These are phyloP conservation scores for Acacia melanoxylon DNA, from an alignment of 306 rosid genomes.

Conservation along the genomic window DNA sequence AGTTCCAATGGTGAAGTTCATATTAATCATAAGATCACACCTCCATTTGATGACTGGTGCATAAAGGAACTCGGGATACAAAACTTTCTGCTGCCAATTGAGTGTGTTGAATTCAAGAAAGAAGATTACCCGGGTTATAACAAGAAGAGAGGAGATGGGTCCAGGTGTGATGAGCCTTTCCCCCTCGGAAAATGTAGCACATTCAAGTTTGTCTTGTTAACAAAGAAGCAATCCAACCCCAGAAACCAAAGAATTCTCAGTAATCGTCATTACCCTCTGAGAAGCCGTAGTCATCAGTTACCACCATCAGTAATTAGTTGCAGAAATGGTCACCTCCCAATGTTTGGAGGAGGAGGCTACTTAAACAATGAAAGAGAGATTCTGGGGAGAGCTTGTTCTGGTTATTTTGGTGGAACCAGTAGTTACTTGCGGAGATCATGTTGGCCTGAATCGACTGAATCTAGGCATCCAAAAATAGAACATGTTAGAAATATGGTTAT, in stretches of 20 bases:
- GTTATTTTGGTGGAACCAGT: not conserved
- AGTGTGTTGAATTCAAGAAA: slow-evolving; percentile 41
- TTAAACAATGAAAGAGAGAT: not conserved
- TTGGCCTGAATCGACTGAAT: not conserved
- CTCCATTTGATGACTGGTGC: slow-evolving; percentile 46
- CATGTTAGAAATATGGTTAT: not conserved
- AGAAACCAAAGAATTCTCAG: slow-evolving; percentile 6
- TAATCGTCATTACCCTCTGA: slow-evolving; percentile 21
- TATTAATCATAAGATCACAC: slow-evolving; percentile 53
- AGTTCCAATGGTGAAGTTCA: slow-evolving; percentile 57
- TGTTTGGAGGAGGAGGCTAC: not conserved
- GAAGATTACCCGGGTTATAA: slow-evolving; percentile 55
- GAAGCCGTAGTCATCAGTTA: not conserved
- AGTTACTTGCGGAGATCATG: not conserved
- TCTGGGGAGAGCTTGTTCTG: slow-evolving; percentile 12
- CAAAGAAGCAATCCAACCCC: not conserved
- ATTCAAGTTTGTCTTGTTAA: slow-evolving; percentile 37
- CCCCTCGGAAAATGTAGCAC: slow-evolving; percentile 61
- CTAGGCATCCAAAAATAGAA: not conserved
- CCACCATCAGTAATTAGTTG: not conserved
- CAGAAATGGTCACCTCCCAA: slow-evolving; percentile 4
- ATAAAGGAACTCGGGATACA: slow-evolving; percentile 35
- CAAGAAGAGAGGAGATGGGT: slow-evolving; percentile 56
- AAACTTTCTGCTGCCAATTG: slow-evolving; percentile 31
- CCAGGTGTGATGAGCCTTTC: slow-evolving; percentile 50